Evolutionary conservation across 176 grass and related monocot species (phyloP).

Genomic region (Triticum urartu): DNA sequence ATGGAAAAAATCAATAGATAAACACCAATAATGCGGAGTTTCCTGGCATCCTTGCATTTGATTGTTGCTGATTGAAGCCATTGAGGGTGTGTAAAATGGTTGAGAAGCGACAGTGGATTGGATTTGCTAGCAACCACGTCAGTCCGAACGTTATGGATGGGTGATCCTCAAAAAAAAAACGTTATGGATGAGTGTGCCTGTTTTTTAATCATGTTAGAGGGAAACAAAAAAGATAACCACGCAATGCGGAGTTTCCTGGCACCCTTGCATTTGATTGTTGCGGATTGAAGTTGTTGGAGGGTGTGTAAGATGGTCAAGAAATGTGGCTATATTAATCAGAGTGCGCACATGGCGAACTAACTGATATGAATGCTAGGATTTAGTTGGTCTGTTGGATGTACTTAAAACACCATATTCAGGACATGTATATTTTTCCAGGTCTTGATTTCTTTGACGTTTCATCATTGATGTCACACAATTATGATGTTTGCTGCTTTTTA

Average conservation of each 20-base stretch:
- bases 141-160: background rate
- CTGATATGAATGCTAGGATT: background rate
- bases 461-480: background rate
- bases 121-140: background rate
- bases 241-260: background rate
- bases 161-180: background rate
- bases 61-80: conserved; percentile 2
- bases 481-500: background rate
- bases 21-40: background rate
- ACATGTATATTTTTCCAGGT: background rate
- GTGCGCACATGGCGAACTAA: background rate
- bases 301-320: background rate
- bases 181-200: background rate
- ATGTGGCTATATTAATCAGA: background rate
- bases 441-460: conserved; percentile 18
- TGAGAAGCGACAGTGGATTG: background rate
- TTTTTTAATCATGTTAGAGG: background rate
- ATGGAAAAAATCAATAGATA: background rate
- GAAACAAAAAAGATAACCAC: background rate
- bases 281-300: background rate
- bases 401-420: background rate
- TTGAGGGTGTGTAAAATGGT: background rate
- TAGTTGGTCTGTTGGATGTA: conserved; percentile 1
- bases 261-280: background rate
- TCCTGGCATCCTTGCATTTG: background rate